phyloP scores from a whole-genome alignment of 2,329 filamentous ascomycete species.

The Sphaerostilbella broomeana region DNA sequence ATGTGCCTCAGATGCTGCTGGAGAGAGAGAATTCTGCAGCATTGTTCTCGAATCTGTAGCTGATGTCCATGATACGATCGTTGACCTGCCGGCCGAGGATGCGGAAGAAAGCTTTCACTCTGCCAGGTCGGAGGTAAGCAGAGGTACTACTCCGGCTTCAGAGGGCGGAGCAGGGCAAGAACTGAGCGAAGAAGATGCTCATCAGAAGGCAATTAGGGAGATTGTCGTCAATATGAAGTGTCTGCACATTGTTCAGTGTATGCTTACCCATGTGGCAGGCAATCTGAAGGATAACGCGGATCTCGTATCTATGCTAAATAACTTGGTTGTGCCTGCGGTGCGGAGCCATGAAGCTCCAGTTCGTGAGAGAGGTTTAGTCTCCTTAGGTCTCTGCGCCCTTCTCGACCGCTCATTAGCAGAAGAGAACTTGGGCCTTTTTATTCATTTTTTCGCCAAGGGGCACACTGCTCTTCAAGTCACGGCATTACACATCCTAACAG shows the following conservation, averaged over 20 bases:
- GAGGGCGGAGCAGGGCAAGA: conserved; percentile 36
- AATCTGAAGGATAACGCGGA: conserved; percentile 84
- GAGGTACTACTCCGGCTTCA: conserved; percentile 51
- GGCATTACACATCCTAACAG: conserved; percentile 82
- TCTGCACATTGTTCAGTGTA: conserved; percentile 92
- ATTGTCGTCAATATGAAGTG: conserved; percentile 99
- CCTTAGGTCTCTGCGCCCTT: conserved; percentile 83
- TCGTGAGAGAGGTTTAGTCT: conserved; percentile 81
- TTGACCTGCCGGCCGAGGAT: conserved; percentile 53
- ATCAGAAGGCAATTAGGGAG: conserved; percentile 74
- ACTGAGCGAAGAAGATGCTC: conserved; percentile 57
- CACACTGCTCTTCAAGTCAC: conserved; percentile 86
- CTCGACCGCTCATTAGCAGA: conserved; percentile 87
- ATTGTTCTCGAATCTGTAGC: conserved; percentile 88
- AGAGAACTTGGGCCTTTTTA: conserved; percentile 86
- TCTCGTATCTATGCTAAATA: conserved; percentile 97
- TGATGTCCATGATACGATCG: conserved; percentile 92
- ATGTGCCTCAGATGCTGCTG: conserved; percentile 66
- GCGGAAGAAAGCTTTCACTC: conserved; percentile 87
- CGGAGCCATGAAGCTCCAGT: conserved; percentile 89
- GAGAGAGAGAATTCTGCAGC: conserved; percentile 76
- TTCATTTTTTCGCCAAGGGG: conserved; percentile 92
- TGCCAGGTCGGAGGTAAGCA: conserved; percentile 76
- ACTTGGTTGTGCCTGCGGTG: conserved; percentile 89
- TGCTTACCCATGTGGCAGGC: conserved; percentile 87